These are phyloP conservation scores for Boletus vermiculosoides DNA, from an alignment of 768 basidiomycete genomes.

Conservation along the genomic window DNA sequence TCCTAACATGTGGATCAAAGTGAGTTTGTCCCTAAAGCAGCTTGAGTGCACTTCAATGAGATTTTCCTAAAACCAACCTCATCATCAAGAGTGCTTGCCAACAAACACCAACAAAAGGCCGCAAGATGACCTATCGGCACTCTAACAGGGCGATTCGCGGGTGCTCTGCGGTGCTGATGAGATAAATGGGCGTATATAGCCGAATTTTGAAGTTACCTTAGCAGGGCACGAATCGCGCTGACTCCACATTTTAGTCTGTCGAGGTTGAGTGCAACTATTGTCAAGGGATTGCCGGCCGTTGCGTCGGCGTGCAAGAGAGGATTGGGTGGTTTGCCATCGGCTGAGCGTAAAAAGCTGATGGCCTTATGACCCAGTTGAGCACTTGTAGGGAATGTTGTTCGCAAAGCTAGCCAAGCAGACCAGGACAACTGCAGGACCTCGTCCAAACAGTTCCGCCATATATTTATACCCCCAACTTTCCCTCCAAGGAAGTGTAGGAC, in stretches of 20 bases:
- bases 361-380: constrained; percentile 29
- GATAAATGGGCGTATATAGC: background rate
- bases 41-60: constrained; percentile 3
- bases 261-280: constrained; percentile 52
- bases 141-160: constrained; percentile 59
- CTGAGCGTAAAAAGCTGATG: background rate
- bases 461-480: constrained; percentile 66
- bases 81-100: constrained; percentile 48
- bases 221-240: constrained; percentile 49
- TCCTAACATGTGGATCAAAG: constrained; percentile 49
- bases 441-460: constrained; percentile 78
- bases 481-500: constrained; percentile 71
- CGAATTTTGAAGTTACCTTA: constrained; percentile 42
- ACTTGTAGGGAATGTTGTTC: constrained; percentile 54
- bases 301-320: constrained; percentile 14
- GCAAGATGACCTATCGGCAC: constrained; percentile 66
- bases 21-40: constrained; percentile 44
- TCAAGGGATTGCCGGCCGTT: constrained; percentile 45
- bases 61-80: constrained; percentile 32
- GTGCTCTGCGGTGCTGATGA: constrained; percentile 39
- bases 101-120: constrained; percentile 50
- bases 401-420: constrained; percentile 54
- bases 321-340: constrained; percentile 11
- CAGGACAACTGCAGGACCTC: constrained; percentile 66
- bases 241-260: constrained; percentile 60